Percentiles rank a stretch among this genome's conserved stretches.
Conservation (phyloP, 768 basidiomycete genomes). For the Pulveroboletus ravenelii region DNA sequence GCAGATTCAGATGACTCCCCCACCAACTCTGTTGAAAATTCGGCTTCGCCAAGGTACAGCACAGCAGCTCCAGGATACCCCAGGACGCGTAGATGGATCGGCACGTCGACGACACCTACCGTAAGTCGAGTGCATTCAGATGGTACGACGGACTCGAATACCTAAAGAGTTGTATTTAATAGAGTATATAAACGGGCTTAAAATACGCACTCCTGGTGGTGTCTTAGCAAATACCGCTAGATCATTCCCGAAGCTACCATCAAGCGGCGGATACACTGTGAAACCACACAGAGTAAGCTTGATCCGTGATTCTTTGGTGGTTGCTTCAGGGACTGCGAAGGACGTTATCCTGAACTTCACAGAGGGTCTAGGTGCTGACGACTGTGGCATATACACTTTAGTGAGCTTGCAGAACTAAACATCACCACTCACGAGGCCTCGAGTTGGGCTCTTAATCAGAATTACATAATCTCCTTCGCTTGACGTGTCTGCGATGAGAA, state of each 20-base stretch:
- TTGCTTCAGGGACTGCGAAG: constrained; percentile 50
- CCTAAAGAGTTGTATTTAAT: constrained; percentile 36
- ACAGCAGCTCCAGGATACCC: constrained; percentile 63
- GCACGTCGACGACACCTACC: constrained; percentile 62
- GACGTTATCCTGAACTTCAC: constrained; percentile 69
- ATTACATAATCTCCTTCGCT: constrained; percentile 34
- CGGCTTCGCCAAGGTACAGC: constrained; percentile 56
- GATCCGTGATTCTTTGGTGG: constrained; percentile 75
- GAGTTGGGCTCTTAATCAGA: constrained; percentile 52
- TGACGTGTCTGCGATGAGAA: constrained; percentile 49
- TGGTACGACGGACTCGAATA: constrained; percentile 90
- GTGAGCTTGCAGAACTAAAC: background rate
- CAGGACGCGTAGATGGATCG: constrained; percentile 55
- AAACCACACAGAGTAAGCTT: constrained; percentile 60
- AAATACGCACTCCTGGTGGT: constrained; percentile 74
- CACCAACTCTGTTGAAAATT: constrained; percentile 69
- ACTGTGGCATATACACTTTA: constrained; percentile 30
- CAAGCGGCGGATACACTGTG: constrained; percentile 56
- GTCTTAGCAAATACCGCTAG: constrained; percentile 65
- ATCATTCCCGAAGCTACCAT: constrained; percentile 60
- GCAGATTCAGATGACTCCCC: constrained; percentile 57
- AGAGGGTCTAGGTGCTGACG: constrained; percentile 43
- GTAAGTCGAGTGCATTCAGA: constrained; percentile 75
- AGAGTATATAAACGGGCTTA: background rate
- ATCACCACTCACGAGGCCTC: constrained; percentile 48